These are phyloP conservation scores for Paecilomyces formosus DNA, from an alignment of 2,329 filamentous ascomycete genomes.

Conservation along the genomic window DNA sequence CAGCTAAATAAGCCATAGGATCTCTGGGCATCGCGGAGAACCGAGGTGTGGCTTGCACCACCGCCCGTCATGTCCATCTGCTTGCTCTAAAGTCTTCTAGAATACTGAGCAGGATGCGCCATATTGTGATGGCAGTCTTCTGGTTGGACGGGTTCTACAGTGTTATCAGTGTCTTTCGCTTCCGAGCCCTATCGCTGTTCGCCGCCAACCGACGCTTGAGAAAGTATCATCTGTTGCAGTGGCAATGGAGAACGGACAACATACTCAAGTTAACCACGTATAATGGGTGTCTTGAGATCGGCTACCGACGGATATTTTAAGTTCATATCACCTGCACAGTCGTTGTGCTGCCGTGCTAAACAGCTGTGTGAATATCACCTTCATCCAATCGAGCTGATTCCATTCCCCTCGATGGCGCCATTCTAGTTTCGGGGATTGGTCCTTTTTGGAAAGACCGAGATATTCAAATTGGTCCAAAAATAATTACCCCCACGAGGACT, in stretches of 20 bases:
- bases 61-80: background rate
- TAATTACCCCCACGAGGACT: constrained; percentile 20
- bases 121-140: background rate
- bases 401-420: constrained; percentile 41
- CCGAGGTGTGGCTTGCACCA: background rate
- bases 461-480: constrained; percentile 16
- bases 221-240: background rate
- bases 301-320: background rate
- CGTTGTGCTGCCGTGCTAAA: constrained; percentile 33
- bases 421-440: constrained; percentile 31
- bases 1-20: background rate
- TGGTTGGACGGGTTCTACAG: background rate
- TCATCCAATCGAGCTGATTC: constrained; percentile 38
- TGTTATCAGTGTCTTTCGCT: background rate
- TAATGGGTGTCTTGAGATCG: background rate
- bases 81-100: background rate
- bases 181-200: background rate
- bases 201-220: background rate
- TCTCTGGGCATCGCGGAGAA: background rate
- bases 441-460: constrained; percentile 35
- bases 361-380: constrained; percentile 46
- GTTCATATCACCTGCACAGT: background rate
- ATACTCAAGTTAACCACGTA: no score
- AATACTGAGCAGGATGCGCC: background rate
- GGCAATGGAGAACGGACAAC: background rate